A percentile compares a stretch with the other conserved stretches of the same genome.
Conservation (phyloP, 495 filamentous ascomycete genomes). For the Penicillium coprophilum region DNA sequence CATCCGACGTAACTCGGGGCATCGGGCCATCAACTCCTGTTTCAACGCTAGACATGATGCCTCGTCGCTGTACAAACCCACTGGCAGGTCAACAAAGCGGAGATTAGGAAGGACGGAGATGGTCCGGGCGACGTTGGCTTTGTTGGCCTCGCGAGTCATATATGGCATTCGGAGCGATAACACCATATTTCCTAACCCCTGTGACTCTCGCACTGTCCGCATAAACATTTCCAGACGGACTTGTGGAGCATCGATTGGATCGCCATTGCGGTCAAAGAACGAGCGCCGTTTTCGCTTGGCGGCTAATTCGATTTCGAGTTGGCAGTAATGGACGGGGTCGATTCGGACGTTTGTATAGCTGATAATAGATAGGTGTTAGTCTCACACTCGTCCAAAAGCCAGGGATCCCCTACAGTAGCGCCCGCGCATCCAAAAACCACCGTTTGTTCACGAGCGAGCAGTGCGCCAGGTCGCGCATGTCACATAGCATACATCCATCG, state of each 20-base stretch:
- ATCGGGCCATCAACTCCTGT: slow-evolving; percentile 79
- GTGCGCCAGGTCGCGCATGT: slow-evolving; percentile 84
- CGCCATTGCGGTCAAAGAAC: slow-evolving; percentile 70
- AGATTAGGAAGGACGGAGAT: slow-evolving; percentile 83
- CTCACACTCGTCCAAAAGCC: slow-evolving; percentile 2
- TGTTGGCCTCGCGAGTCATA: slow-evolving; percentile 88
- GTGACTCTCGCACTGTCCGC: slow-evolving; percentile 74
- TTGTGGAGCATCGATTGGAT: slow-evolving; percentile 74
- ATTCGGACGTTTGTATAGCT: slow-evolving; percentile 91
- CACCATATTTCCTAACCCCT: slow-evolving; percentile 63
- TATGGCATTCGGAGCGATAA: slow-evolving; percentile 88
- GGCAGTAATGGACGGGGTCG: slow-evolving; percentile 93
- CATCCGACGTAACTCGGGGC: slow-evolving; percentile 85
- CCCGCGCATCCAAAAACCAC: slow-evolving; percentile 61
- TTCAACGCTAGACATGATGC: slow-evolving; percentile 68
- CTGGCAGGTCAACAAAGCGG: slow-evolving; percentile 84
- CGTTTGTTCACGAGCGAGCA: slow-evolving; percentile 69
- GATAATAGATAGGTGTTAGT: slow-evolving; percentile 6
- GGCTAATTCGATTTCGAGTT: slow-evolving; percentile 74
- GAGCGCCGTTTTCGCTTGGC: slow-evolving; percentile 74
- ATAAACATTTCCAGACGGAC: slow-evolving; percentile 75
- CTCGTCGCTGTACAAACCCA: slow-evolving; percentile 78
- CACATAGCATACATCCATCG: slow-evolving; percentile 93
- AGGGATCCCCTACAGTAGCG: slow-evolving; percentile 50
- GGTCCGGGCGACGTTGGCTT: slow-evolving; percentile 78